Percentiles rank a stretch among this genome's conserved stretches.
These are phyloP conservation scores for Penicillium roqueforti DNA, from an alignment of 495 filamentous ascomycete species.

Conservation along the genomic window DNA sequence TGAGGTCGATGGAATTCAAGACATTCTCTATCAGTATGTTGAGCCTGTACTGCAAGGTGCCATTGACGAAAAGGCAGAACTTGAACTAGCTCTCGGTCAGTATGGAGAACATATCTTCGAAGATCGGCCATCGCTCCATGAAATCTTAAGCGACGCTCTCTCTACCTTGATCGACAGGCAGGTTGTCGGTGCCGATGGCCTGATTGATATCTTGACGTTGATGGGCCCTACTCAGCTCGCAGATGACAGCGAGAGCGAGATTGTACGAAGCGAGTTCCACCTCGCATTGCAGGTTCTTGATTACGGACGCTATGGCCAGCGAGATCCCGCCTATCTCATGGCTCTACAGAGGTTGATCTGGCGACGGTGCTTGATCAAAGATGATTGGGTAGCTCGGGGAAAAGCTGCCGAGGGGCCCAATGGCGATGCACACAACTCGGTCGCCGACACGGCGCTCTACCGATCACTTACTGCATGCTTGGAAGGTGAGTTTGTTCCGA, in stretches of 20 bases:
- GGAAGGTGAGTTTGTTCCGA: constrained; percentile 25
- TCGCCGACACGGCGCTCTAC: constrained; percentile 31
- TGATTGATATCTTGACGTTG: constrained; percentile 82
- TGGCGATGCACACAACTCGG: constrained; percentile 19
- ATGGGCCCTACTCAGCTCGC: constrained; percentile 40
- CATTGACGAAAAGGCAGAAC: constrained; percentile 71
- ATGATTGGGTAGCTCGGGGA: constrained; percentile 64
- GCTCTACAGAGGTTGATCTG: constrained; percentile 69
- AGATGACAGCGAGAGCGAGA: constrained; percentile 33
- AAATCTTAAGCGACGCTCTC: constrained; percentile 62
- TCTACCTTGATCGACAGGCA: constrained; percentile 61
- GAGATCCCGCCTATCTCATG: constrained; percentile 47
- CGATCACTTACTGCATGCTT: constrained; percentile 31
- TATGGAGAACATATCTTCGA: constrained; percentile 54
- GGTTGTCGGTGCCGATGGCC: constrained; percentile 57
- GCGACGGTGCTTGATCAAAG: constrained; percentile 73
- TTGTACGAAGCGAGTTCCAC: constrained; percentile 58
- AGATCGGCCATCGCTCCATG: constrained; percentile 58
- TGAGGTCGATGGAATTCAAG: constrained; percentile 66
- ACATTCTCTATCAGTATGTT: constrained; percentile 61
- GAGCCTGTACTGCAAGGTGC: constrained; percentile 55
- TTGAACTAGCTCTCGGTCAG: constrained; percentile 67
- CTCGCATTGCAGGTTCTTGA: constrained; percentile 65
- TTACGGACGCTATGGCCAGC: constrained; percentile 47
- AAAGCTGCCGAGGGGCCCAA: constrained; percentile 29